Base-by-base conservation (phyloP, 371 early-diverging fungal species). In the Saksenaea vasiformis region DNA sequence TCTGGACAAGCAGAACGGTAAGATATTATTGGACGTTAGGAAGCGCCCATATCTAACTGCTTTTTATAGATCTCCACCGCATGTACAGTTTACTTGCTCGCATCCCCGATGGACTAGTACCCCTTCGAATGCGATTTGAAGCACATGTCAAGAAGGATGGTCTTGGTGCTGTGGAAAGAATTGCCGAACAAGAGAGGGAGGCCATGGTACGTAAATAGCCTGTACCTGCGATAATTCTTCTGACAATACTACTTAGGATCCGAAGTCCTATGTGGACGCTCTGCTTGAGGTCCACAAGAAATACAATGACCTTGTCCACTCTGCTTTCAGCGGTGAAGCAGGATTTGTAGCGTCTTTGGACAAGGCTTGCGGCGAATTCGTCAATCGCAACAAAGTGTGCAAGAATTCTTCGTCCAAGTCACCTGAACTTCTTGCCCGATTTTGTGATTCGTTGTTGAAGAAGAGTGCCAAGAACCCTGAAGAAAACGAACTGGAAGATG, bases 301-400 rank as follows among this genome's bases (percentile, higher is more conserved):
- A 77, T 96, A 91, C 74, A 79, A 88, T 38, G 85, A 86, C 27
- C 76, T 95, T 27, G 89, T 93, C 5, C 81, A 83, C 62, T 76
- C 78, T 1, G 89, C 95, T 3, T 95, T 95, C 73, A 76, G 83
- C 64, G 88, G 88, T 17, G 95, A 97, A 55, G 83, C 95, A n/a
- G 95, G 94, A 0, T 94, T 96, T 73, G 92, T 90, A 27, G 94
- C 90, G 47, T 87, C 95, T n/a, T 75, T 97, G 41, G 96, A 96
- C 76, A 91, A 90, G 65, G 96, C 95, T 0, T 95, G 95, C 74
- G 86, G 91, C 61, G 96, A 95, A 71, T 98, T 92, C 73, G 90
- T 97, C 37, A 97, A 97, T 72, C 83, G 90, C 17, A 97, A 97
- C 77, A 79, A 81, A 38, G 87, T 95, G 9, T 94, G 93, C 79